Evolutionary conservation across 129 eudicot species (phyloP).

Genomic region (Glebionis coronaria): DNA sequence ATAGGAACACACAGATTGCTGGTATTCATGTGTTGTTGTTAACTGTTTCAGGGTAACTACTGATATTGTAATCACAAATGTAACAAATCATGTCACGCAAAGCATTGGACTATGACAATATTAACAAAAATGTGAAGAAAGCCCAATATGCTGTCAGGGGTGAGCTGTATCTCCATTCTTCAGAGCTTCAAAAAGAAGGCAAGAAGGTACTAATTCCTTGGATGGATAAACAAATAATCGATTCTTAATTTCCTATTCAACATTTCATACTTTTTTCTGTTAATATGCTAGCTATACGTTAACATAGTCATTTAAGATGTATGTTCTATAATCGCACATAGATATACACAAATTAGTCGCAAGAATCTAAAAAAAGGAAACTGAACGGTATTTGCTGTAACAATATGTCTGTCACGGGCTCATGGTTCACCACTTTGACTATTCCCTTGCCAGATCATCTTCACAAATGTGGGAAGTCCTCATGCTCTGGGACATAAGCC

Average conservation of each 20-base stretch:
- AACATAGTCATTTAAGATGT: too few species aligned
- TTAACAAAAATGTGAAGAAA: slow-evolving; percentile 96
- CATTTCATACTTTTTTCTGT: background rate
- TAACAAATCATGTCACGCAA: slow-evolving; percentile 51
- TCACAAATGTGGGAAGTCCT: slow-evolving; percentile 98
- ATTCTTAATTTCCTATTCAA: background rate
- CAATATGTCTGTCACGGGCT: background rate
- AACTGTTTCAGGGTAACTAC: slow-evolving; percentile 12
- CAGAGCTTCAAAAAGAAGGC: slow-evolving; percentile 99
- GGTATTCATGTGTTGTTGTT: slow-evolving; percentile 13
- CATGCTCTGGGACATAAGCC: slow-evolving; percentile 99
- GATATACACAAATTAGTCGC: too few species aligned
- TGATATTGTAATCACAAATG: background rate
- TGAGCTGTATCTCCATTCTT: slow-evolving; percentile 97
- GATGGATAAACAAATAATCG: background rate
- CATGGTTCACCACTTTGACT: slow-evolving; percentile 17
- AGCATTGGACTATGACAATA: slow-evolving; percentile 71
- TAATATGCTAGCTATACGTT: background rate
- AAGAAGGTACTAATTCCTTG: slow-evolving; percentile 56
- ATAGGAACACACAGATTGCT: background rate
- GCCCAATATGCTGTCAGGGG: slow-evolving; percentile 99
- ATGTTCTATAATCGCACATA: too few species aligned
- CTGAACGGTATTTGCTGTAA: background rate
- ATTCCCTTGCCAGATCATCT: slow-evolving; percentile 65
- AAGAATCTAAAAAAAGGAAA: too few species aligned